Conservation (phyloP, 2,329 filamentous ascomycete species). For the Aschersonia sp. region DNA sequence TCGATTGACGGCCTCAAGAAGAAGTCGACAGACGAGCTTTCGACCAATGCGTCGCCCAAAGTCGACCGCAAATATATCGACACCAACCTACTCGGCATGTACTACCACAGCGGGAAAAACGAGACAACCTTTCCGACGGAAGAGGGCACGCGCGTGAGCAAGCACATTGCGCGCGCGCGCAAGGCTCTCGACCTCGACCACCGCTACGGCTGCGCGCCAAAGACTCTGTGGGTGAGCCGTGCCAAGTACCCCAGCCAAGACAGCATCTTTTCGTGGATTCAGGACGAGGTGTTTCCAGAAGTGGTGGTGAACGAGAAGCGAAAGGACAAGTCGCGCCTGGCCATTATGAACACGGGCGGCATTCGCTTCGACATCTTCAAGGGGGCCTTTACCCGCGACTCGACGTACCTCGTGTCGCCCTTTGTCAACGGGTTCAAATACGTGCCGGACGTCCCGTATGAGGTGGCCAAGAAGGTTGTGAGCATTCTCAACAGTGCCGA, state of each 20-base stretch:
- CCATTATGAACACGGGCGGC: conserved; percentile 77
- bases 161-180: conserved; percentile 55
- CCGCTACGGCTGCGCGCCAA: conserved; percentile 69
- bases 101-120: conserved; percentile 66
- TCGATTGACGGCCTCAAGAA: conserved; percentile 55
- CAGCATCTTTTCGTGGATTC: conserved; percentile 74
- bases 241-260: conserved; percentile 56
- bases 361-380: conserved; percentile 94
- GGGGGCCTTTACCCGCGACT: conserved; percentile 78
- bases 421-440: conserved; percentile 70
- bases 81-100: conserved; percentile 75
- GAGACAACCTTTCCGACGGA: conserved; percentile 60
- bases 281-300: conserved; percentile 58
- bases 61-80: conserved; percentile 83
- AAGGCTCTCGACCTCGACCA: conserved; percentile 57
- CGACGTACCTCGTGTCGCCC: conserved; percentile 73
- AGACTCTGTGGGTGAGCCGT: conserved; percentile 68
- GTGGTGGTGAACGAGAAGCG: conserved; percentile 43
- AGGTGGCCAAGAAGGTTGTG: conserved; percentile 56
- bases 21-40: conserved; percentile 10
- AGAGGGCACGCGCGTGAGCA: conserved; percentile 56
- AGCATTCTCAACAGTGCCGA: conserved; percentile 40
- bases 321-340: conserved; percentile 48
- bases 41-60: conserved; percentile 25
- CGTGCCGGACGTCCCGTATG: conserved; percentile 69